Evolutionary conservation across 768 basidiomycete genomes (phyloP), one percentile per base, ranked within the genome.

Genomic region (Galerina marginata): DNA sequence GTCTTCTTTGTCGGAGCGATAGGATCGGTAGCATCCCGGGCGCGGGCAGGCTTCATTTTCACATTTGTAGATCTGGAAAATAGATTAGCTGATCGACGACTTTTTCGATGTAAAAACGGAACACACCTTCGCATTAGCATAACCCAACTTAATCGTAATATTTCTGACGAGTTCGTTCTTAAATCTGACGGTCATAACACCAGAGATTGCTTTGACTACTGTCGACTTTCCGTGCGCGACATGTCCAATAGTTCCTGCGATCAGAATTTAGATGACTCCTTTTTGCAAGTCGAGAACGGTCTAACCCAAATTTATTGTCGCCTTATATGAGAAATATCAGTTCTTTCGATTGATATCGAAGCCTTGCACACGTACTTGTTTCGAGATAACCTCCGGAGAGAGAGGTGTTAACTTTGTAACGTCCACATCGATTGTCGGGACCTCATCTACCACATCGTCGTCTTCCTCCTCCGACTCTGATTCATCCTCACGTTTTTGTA

Each of bases 91-190:
- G 57, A 65, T 46, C 56, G 40, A 39, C 40, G n/a, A 9, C 46
- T 4, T 9, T 16, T 47, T 45, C 1, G 15, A 33, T 16, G 57
- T 26, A 45, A 57, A 55, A 29, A 38, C 9, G 9, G 25, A 10
- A 76, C 87, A 66, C 65, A 96, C 95, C 80, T 99, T 99, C 44
- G 97, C 97, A 69, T 99, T 99, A 47, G 97, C 97, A 73, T 99
- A 99, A 61, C 97, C 97, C 48, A 99, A 86, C 81, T 99, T 98
- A 80, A 99, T 99, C 20, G 96, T 99, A 69, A 99, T 99, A 78
- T 99, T 99, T 63, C 96, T 83, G 61, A 99, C 97, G 58, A 99
- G 87, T 77, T 99, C 97, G 76, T 98, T 99, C 83, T 99, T 99
- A 79, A 99, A 99, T 68, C 96, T 86, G 48, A 99, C 97, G 15